Base-by-base conservation (phyloP, 805 yeast genomes). In the Metschnikowia chrysomelidarum region DNA sequence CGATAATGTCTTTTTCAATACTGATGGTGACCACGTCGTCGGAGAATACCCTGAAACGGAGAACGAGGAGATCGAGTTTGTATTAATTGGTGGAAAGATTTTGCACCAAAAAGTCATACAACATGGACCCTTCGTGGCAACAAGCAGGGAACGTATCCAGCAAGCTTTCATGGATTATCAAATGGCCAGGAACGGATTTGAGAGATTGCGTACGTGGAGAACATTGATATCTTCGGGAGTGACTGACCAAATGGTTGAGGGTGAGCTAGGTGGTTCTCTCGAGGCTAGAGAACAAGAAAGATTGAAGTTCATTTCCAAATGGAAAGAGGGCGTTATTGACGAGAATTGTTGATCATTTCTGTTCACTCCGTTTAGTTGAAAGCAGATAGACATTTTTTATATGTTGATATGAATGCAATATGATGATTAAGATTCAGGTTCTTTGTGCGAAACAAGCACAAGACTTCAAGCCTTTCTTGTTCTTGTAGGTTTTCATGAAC, bases 71-170 rank as follows among this genome's bases (percentile, higher is more conserved):
- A 62, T 87, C 2, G 78, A 81, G 47, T 80, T 87, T 52, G 80
- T 82, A 4, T 45, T 87, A n/a, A 67, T 87, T 43, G 93, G 87
- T 20, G 95, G 95, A 38, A 60, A 83, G 55, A 73, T 75, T 14
- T 64, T 86, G 38, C 74, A 85, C 48, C 95, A 87, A 64, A 75
- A 78, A 12, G 70, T 83, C 36, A 83, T 86, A 20, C 96, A 88
- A 55, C 82, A 87, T 55, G 96, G 96, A 12, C 96, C 96, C 10
- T 89, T 88, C 54, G 96, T 88, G 13, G 91, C 85, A 43, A 75
- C 84, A 6, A 63, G 82, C 15, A 69, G 71, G 36, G 82, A 78
- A 34, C 76, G 75, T 44, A 80, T 88, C 41, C 71, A 77, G 46
- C 61, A 82, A 49, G 93, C 87, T 0, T 80, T 85, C 50, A 50